A percentile compares a stretch with the other conserved stretches of the same genome.
Conservation (phyloP, 1,139 yeast species). For the Candida anutae region DNA sequence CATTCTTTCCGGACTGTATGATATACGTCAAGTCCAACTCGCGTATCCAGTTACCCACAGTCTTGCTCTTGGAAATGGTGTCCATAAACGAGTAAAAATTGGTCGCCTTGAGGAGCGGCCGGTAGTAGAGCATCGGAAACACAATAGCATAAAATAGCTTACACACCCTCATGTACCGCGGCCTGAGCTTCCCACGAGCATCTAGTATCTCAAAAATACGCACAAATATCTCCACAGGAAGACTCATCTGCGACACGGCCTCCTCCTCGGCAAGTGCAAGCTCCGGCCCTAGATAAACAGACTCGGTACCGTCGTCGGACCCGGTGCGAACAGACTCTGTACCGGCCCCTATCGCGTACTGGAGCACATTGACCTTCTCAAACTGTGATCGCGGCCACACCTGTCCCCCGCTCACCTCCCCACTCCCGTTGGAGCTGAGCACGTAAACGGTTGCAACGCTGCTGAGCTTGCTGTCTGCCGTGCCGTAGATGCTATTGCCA, state of each 20-base stretch:
- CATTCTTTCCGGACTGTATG: slow-evolving; percentile 89
- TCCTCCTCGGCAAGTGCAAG: slow-evolving; percentile 9
- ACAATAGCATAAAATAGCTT: slow-evolving; percentile 52
- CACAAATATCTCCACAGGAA: slow-evolving; percentile 58
- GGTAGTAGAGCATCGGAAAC: slow-evolving; percentile 53
- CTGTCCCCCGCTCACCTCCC: too few relatives aligned
- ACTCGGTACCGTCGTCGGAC: slow-evolving; percentile 9
- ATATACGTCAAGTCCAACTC: slow-evolving; percentile 67
- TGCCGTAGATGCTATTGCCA: too few relatives aligned
- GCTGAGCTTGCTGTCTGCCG: too few relatives aligned
- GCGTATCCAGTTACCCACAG: slow-evolving; percentile 37
- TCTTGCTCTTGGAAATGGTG: slow-evolving; percentile 42
- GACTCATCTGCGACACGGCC: slow-evolving; percentile 17
- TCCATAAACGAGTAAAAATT: slow-evolving; percentile 73
- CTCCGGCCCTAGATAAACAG: slow-evolving; percentile 11
- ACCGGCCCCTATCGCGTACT: slow-evolving; percentile 17
- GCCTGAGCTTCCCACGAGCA: slow-evolving; percentile 27
- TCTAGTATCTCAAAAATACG: slow-evolving; percentile 40
- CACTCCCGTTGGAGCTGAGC: too few relatives aligned
- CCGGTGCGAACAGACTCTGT: too few relatives aligned
- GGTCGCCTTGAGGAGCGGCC: slow-evolving; percentile 55
- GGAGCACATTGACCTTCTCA: slow-evolving; percentile 39
- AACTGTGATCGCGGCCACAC: slow-evolving; percentile 39
- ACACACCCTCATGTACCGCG: slow-evolving; percentile 53
- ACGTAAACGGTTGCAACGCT: too few relatives aligned